Conservation (phyloP, 2,329 filamentous ascomycete species). For the Dothiorella sarmentorum region DNA sequence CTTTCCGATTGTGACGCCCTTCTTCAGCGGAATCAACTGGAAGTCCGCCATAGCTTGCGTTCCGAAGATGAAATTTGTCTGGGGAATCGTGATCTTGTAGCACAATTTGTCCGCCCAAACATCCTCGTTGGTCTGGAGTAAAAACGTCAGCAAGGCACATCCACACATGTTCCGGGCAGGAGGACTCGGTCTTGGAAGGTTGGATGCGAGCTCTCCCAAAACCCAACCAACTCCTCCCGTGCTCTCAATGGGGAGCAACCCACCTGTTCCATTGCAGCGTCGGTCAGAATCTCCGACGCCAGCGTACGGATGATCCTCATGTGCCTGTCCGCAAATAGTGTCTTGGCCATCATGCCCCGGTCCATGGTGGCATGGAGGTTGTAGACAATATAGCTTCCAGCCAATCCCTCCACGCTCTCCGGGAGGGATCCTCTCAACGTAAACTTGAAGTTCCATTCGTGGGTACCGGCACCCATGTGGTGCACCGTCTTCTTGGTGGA, state of each 20-base stretch:
- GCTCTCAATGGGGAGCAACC: neutral
- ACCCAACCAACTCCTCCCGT: neutral
- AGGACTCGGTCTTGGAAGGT: neutral
- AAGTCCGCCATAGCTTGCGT: constrained; percentile 82
- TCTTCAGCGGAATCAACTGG: constrained; percentile 80
- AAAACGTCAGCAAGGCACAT: neutral
- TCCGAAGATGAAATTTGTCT: constrained; percentile 91
- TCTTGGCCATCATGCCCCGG: constrained; percentile 82
- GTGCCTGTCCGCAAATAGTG: constrained; percentile 72
- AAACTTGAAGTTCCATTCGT: constrained; percentile 52
- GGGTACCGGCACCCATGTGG: constrained; percentile 48
- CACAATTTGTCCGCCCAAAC: constrained; percentile 97
- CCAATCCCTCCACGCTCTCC: constrained; percentile 88
- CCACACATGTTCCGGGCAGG: too few species aligned
- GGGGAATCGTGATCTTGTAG: constrained; percentile 89
- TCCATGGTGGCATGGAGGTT: constrained; percentile 86
- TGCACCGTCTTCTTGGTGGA: constrained; percentile 39
- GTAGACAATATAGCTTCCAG: constrained; percentile 84
- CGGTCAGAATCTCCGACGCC: constrained; percentile 67
- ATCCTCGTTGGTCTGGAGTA: constrained; percentile 71
- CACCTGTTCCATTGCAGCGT: constrained; percentile 42
- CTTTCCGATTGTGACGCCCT: constrained; percentile 81
- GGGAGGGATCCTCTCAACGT: constrained; percentile 50
- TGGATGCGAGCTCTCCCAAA: neutral
- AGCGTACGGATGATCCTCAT: constrained; percentile 49